A percentile compares a stretch with the other conserved stretches of the same genome.
Conservation (phyloP, 2,329 filamentous ascomycete genomes). For the Fusarium chuoi region DNA sequence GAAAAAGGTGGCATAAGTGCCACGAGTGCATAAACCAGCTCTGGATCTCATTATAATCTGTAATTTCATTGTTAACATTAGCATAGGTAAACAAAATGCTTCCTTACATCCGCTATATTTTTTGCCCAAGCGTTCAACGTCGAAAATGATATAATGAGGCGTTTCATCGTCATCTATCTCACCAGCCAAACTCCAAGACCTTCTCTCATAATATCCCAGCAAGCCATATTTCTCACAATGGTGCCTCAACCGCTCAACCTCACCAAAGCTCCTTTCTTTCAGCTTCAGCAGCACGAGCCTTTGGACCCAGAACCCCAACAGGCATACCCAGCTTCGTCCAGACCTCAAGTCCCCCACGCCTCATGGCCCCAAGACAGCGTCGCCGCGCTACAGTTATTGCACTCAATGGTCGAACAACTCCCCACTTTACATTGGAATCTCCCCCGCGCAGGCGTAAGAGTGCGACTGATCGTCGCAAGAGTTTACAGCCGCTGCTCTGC, state of each 20-base stretch:
- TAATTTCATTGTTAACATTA: neutral
- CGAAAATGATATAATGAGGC: neutral
- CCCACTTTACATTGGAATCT: neutral
- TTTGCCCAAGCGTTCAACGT: no score
- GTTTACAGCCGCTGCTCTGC: neutral
- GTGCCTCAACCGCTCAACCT: neutral
- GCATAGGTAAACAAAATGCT: neutral
- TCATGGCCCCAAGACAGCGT: neutral
- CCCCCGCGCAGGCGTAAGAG: neutral
- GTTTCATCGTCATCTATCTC: neutral
- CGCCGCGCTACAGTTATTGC: neutral
- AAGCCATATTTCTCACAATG: neutral
- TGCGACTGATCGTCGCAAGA: neutral
- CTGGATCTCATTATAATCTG: accelerated
- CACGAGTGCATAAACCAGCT: neutral
- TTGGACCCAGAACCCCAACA: neutral
- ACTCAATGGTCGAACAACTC: neutral
- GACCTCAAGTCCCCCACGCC: neutral
- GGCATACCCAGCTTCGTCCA: neutral
- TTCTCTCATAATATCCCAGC: accelerated
- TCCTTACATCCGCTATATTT: neutral
- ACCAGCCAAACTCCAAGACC: neutral
- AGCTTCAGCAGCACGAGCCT: neutral
- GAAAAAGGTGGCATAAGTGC: neutral
- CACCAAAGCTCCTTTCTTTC: accelerated